phyloP scores from a whole-genome alignment of 441 rosid species.

The Populus hybrid region DNA sequence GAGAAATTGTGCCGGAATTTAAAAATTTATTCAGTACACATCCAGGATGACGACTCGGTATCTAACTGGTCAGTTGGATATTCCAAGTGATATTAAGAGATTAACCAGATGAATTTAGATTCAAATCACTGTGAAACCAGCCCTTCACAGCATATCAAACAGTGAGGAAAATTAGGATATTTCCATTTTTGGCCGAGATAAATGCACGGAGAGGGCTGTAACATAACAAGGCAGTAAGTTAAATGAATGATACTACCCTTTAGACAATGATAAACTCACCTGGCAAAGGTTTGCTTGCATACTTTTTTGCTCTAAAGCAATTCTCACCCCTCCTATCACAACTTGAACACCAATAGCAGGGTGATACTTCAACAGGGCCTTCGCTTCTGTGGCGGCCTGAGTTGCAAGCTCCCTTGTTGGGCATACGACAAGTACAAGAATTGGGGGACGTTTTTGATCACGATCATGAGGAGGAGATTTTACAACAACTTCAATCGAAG shows the following conservation, averaged over 20 bases:
- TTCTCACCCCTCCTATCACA: slow-evolving; percentile 92
- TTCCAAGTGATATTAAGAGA: not conserved
- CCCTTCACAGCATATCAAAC: slow-evolving; percentile 11
- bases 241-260: not conserved
- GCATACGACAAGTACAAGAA: slow-evolving; percentile 84
- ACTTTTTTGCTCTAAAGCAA: slow-evolving; percentile 77
- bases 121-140: slow-evolving; percentile 3
- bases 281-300: slow-evolving; percentile 90
- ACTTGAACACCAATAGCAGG: slow-evolving; percentile 84
- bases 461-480: slow-evolving; percentile 58
- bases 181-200: not conserved
- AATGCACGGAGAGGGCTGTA: not conserved
- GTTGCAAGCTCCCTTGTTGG: slow-evolving; percentile 96
- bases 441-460: slow-evolving; percentile 64
- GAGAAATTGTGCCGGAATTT: not conserved
- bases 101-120: not conserved
- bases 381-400: slow-evolving; percentile 92
- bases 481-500: slow-evolving; percentile 78
- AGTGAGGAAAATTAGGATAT: not conserved
- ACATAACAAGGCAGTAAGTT: not conserved
- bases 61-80: not conserved
- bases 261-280: slow-evolving; percentile 39
- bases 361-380: slow-evolving; percentile 75
- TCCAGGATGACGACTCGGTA: not conserved
- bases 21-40: slow-evolving; percentile 5